Percentiles rank a stretch among this genome's conserved stretches.
Conservation (phyloP, 805 yeast species). For the Pichia manshurica region DNA sequence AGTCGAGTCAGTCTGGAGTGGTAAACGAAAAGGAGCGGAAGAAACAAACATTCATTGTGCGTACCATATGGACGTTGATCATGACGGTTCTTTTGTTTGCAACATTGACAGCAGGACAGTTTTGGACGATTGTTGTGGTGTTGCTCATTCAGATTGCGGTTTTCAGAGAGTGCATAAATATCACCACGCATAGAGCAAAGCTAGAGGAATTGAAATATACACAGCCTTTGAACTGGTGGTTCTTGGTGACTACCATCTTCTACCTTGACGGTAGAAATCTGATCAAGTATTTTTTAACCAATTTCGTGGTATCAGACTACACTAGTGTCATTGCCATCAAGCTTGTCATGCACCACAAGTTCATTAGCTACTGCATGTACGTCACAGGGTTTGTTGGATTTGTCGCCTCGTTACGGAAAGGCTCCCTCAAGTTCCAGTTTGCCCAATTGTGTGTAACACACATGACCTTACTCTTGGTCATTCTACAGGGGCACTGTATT, state of each 20-base stretch:
- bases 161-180: conserved; percentile 83
- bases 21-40: conserved; percentile 53
- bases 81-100: conserved; percentile 75
- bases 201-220: conserved; percentile 79
- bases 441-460: conserved; percentile 91
- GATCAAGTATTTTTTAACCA: conserved; percentile 44
- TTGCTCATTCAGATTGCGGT: conserved; percentile 72
- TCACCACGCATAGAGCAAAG: conserved; percentile 75
- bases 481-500: conserved; percentile 89
- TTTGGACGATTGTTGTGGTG: conserved; percentile 69
- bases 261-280: conserved; percentile 84
- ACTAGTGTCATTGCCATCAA: conserved; percentile 25
- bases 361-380: conserved; percentile 77
- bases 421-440: conserved; percentile 86
- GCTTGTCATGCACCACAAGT: conserved; percentile 60
- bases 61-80: conserved; percentile 90
- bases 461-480: conserved; percentile 85
- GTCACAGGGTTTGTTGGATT: conserved; percentile 85
- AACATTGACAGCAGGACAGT: conserved; percentile 76
- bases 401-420: conserved; percentile 83
- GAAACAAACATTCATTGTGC: conserved; percentile 75
- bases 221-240: conserved; percentile 86
- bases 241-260: conserved; percentile 78
- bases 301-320: conserved; percentile 25
- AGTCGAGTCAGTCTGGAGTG: conserved; percentile 5